Evolutionary conservation across 2,329 filamentous ascomycete species (phyloP), one percentile per base, ranked within the genome.

Genomic region (Claviceps digitariae): DNA sequence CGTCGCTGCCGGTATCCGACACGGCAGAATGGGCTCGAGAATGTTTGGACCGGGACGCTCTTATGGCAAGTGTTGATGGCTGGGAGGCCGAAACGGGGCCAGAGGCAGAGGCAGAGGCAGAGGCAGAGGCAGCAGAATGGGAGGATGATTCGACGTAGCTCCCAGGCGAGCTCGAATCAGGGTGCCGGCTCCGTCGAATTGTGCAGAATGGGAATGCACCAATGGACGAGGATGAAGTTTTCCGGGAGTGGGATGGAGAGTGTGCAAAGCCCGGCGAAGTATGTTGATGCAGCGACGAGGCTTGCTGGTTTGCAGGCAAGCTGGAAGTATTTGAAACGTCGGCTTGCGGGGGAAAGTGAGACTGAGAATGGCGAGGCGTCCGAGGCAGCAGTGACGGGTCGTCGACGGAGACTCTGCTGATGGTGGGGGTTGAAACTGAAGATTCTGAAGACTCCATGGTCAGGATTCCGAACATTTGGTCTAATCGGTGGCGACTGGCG

Each of bases 91-190:
- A 5, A 15, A 40, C n/a, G 52, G 48, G 2, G 13, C n/a, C n/a
- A 53, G 48, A 29, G 23, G 60, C 55, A 77, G 86, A 5, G 13
- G 25, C n/a, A 53, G 48, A 29, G 23, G 60, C 55, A 77, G 86
- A 5, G 13, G 25, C n/a, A 52, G 48, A 29, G 36, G 60, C 55
- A 77, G 86, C 83, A 58, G 79, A 84, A 56, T 84, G 73, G 65
- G 74, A 83, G 54, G 81, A 74, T 62, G 76, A 74, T 54, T 81
- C 79, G 57, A 77, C 74, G 64, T 78, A 74, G 57, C 73, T 72
- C 53, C 76, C 74, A 56, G 76, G 78, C 31, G 76, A 78, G 57
- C 78, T 78, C 36, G 82, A 74, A 61, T 85, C 81, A 54, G 75
- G 76, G 64, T 79, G 74, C 53, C 75, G 73, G 58, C 75, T 73